Base-by-base conservation (phyloP, 441 rosid genomes). In the Mallotus japonicus region DNA sequence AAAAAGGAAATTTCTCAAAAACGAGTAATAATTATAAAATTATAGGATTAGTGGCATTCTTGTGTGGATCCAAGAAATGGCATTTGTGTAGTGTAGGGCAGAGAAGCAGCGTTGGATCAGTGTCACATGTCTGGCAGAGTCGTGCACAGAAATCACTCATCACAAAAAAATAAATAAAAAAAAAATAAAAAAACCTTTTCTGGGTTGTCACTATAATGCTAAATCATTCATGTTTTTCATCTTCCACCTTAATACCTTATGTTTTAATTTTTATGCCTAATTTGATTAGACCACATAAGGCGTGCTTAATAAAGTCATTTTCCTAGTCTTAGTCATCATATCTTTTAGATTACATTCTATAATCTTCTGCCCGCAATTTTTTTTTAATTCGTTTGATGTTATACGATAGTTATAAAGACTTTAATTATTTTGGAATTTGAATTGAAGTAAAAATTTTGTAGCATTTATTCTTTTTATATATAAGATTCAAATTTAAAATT, bases 221-320 rank as follows among this genome's bases (percentile, higher is more conserved):
- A 50, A 50, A 50, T 50, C n/a, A 50, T 49, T 50, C 55, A 14
- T 49, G 16, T 50, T 14, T 50, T 58, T 58, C 62, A 22, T 19
- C 62, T 22, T 58, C 62, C 32, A 20, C 37, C 8, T 20, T 24
- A 58, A 50, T 12, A 50, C 16, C 55, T 50, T 50, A 50, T 1
- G 49, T 8, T 44, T 44, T 7, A 44, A 44, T 6, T 10, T 54
- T 9, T 67, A 58, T 68, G 75, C 68, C 72, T 69, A 51, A 59
- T 19, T 53, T 50, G 71, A 4, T 66, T 10, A 40, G 46, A 68
- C 67, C 62, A 40, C 22, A 44, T 50, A 42, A 17, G 71, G 77
- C 82, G 75, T 75, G 82, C 77, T 79, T 49, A 55, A 63, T 34
- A 62, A 59, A 40, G 73, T 12, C 56, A 74, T 78, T 70, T 32